Evolutionary conservation across 495 filamentous ascomycete species (phyloP).

Genomic region (Aspergillus ellipticus): DNA sequence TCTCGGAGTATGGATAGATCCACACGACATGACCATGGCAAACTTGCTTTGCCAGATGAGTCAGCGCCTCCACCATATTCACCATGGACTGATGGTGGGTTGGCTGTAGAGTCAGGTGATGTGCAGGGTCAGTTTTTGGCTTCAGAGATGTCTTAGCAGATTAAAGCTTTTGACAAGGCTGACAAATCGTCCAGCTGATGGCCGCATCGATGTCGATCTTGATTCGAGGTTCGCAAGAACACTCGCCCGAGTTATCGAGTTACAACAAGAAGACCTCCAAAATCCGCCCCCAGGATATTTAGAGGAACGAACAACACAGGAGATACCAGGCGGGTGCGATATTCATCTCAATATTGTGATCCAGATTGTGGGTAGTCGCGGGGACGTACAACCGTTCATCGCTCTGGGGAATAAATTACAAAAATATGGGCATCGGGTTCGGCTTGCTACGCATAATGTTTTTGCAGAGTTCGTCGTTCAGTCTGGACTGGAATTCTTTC

Average conservation of each 20-base stretch:
- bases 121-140: background rate
- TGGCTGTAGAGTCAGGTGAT: background rate
- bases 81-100: background rate
- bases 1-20: background rate
- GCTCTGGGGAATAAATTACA: slow-evolving; percentile 50
- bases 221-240: slow-evolving; percentile 11
- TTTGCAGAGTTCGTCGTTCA: slow-evolving; percentile 56
- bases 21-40: too few relatives aligned
- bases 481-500: slow-evolving; percentile 59
- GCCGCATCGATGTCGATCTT: slow-evolving; percentile 10
- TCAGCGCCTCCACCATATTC: background rate
- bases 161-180: too few relatives aligned
- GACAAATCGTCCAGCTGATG: background rate
- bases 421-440: slow-evolving; percentile 48
- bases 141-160: too few relatives aligned
- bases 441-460: slow-evolving; percentile 59
- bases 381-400: slow-evolving; percentile 54
- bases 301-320: slow-evolving; percentile 11
- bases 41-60: background rate
- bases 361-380: slow-evolving; percentile 51
- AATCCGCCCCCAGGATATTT: slow-evolving; percentile 2
- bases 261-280: slow-evolving; percentile 3
- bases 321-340: slow-evolving; percentile 11
- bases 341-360: slow-evolving; percentile 47
- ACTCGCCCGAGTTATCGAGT: slow-evolving; percentile 2